phyloP scores from a whole-genome alignment of 176 grass and related monocot species.

The Themeda triandra region DNA sequence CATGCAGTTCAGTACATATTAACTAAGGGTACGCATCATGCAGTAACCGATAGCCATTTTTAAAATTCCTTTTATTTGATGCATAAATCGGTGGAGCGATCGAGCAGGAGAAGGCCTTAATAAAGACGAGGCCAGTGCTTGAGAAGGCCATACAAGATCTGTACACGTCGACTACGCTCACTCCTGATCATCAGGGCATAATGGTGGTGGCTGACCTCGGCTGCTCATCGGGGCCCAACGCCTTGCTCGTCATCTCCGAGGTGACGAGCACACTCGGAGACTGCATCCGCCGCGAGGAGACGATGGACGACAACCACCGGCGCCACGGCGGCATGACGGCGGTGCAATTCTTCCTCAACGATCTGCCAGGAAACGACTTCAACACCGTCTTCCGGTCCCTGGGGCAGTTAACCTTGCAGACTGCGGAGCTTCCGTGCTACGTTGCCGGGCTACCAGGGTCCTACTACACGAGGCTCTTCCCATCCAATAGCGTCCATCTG shows the following conservation, averaged over 20 bases:
- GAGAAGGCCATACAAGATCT: slow-evolving; percentile 4
- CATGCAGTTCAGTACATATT: too few species aligned
- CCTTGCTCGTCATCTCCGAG: slow-evolving; percentile 26
- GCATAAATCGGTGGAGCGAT: neutral
- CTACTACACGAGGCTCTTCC: slow-evolving; percentile 43
- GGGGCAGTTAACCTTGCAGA: too few species aligned
- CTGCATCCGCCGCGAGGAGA: neutral
- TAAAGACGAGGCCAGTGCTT: neutral
- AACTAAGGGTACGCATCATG: too few species aligned
- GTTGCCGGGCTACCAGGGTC: slow-evolving; percentile 38
- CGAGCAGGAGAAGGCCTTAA: slow-evolving; percentile 19
- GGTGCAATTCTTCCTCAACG: slow-evolving; percentile 56
- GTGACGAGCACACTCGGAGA: slow-evolving; percentile 3
- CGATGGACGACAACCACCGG: too few species aligned
- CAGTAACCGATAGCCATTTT: too few species aligned
- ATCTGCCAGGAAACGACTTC: slow-evolving; percentile 50
- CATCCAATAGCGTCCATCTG: slow-evolving; percentile 38
- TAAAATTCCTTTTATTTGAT: too few species aligned
- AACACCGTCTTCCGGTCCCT: slow-evolving; percentile 36
- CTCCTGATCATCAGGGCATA: neutral
- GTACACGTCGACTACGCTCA: neutral
- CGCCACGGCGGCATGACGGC: neutral
- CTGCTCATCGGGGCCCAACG: slow-evolving; percentile 38
- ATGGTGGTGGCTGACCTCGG: slow-evolving; percentile 24
- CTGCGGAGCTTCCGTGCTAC: slow-evolving; percentile 20